Conservation (phyloP, 176 grass and related monocot species). For the Hordeum vulgare region MorexV3_pseudomolecules_assembly NC_058524.1:414668900-414669399, state of each 20-base stretch:
- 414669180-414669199: too few species aligned
- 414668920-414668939: background rate
- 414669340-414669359: too few species aligned
- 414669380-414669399: too few species aligned
- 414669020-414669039: background rate
- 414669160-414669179: too few species aligned
- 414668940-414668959: background rate
- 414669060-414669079: background rate
- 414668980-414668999: conserved; percentile 9
- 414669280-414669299: too few species aligned
- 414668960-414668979: background rate
- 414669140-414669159: too few species aligned
- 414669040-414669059: background rate
- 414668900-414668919: background rate
- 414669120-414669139: background rate
- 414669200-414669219: too few species aligned
- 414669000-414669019: background rate
- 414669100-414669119: background rate
- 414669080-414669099: background rate
- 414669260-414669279: too few species aligned
- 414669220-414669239: background rate
- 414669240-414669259: background rate
- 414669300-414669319: too few species aligned
- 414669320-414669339: too few species aligned
- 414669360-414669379: too few species aligned